Evolutionary conservation across 495 filamentous ascomycete species (phyloP).

Genomic region (Hyaloscypha bicolor): DNA sequence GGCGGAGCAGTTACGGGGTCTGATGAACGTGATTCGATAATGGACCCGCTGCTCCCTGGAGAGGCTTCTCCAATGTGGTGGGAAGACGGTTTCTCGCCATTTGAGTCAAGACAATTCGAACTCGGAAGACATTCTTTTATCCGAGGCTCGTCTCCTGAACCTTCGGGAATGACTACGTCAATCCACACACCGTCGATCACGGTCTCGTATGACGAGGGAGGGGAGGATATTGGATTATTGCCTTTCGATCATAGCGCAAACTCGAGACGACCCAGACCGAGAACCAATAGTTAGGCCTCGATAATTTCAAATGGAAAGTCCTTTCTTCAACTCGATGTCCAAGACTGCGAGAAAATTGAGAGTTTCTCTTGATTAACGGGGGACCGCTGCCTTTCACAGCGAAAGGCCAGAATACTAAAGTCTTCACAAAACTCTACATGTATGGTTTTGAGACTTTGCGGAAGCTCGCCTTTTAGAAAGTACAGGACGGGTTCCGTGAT

Average conservation of each 20-base stretch:
- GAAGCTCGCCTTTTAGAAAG: not conserved
- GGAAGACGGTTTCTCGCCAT: not conserved
- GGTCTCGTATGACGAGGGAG: conserved; percentile 9
- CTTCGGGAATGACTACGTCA: not conserved
- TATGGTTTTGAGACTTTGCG: not conserved
- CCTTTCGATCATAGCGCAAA: not conserved
- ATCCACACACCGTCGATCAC: not conserved
- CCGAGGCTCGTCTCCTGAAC: not conserved
- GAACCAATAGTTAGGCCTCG: not conserved
- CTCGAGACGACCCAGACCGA: not conserved
- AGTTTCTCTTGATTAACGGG: not conserved
- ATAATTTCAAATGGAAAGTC: not conserved
- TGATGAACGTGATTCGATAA: not conserved
- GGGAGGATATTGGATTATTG: conserved; percentile 2
- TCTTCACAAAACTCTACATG: not conserved
- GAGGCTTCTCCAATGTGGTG: not conserved
- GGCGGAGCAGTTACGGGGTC: not conserved
- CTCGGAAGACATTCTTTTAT: not conserved
- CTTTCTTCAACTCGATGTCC: not conserved
- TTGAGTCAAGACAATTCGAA: not conserved
- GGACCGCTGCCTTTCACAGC: not conserved
- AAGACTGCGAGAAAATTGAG: not conserved
- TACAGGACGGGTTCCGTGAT: not conserved
- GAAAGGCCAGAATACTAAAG: too few relatives aligned
- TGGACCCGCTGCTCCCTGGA: not conserved